These are phyloP conservation scores for Pyrrhoderma noxium DNA, from an alignment of 1,284 basidiomycete genomes.

Conservation along the genomic window DNA sequence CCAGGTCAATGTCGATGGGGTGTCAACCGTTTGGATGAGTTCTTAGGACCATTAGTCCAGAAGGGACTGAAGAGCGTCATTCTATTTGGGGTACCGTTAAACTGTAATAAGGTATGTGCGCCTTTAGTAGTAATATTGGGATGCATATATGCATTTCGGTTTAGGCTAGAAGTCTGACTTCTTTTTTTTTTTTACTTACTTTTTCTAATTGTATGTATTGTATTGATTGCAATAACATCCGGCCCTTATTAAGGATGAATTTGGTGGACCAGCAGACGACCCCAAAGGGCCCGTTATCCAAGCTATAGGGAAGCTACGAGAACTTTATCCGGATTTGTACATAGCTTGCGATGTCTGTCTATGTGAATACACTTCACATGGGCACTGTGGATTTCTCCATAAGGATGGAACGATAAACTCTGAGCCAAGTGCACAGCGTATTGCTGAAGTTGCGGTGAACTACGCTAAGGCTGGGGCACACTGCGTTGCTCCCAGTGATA, in stretches of 20 bases:
- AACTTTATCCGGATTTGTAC: constrained; percentile 77
- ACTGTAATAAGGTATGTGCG: constrained; percentile 69
- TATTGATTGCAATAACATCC: too few relatives aligned
- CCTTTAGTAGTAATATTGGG: not conserved
- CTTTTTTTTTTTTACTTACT: too few relatives aligned
- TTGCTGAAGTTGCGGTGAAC: constrained; percentile 87
- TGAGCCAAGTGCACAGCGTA: constrained; percentile 70
- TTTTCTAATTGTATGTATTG: too few relatives aligned
- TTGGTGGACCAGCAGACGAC: constrained; percentile 88
- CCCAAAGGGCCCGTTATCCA: constrained; percentile 87
- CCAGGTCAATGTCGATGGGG: constrained; percentile 94
- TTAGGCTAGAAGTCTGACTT: too few relatives aligned
- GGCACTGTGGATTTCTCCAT: constrained; percentile 88
- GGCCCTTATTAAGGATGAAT: constrained; percentile 60
- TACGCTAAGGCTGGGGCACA: constrained; percentile 95
- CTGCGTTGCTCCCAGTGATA: constrained; percentile 97
- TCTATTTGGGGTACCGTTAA: constrained; percentile 91
- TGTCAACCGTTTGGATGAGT: constrained; percentile 83
- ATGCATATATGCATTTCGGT: too few relatives aligned
- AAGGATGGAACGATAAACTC: constrained; percentile 71
- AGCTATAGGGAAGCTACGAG: constrained; percentile 73
- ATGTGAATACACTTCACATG: constrained; percentile 99
- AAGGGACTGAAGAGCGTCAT: constrained; percentile 93
- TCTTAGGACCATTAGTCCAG: constrained; percentile 80
- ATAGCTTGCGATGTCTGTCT: constrained; percentile 95